Base-by-base conservation (phyloP, 1,139 yeast genomes). In the Diutina siamensis region DNA sequence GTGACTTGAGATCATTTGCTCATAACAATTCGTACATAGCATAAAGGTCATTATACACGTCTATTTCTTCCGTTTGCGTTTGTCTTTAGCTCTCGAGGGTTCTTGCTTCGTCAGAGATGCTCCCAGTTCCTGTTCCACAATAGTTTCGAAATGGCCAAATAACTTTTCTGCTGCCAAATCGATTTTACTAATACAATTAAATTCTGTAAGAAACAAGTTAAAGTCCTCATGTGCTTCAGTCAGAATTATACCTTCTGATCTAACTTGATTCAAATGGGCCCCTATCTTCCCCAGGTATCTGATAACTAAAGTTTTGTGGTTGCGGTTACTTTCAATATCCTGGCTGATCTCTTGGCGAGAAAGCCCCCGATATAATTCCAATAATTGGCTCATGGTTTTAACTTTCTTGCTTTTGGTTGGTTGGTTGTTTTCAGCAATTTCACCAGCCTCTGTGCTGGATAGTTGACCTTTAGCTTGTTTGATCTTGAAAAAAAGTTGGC, bases 401-500 rank as follows among this genome's bases (percentile, higher is more conserved):
- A 21, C 28, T 17, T 35, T 35, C 13, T 34, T 34, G 10, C 12
- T 21, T 22, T 21, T 20, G 15, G 5, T n/a, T 2, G 21, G 22
- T 10, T 13, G 18, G n/a, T n/a, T 15, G 19, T 22, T 18, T 9
- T 22, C 42, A 7, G 21, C 20, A 12, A 12, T 7, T 9, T 38
- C 31, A 1, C n/a, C 9, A 2, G n/a, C 22, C 3, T 8, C 1
- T 19, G 22, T 19, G 13, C 20, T 19, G 19, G 10, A 15, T 12
- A 18, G 8, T 19, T 20, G 18, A 5, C 21, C 32, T 4, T 7
- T 4, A 4, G 36, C 19, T 8, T 20, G 18, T 17, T 64, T 62
- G 9, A 64, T 53, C 48, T 56, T 55, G 52, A 69, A 68, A 50
- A 61, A 71, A n/a, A 69, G 53, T 40, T 57, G 57, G 45, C 74